A percentile compares a stretch with the other conserved stretches of the same genome.
phyloP scores from a whole-genome alignment of 2,329 filamentous ascomycete species.

The Fusarium sp. region DNA sequence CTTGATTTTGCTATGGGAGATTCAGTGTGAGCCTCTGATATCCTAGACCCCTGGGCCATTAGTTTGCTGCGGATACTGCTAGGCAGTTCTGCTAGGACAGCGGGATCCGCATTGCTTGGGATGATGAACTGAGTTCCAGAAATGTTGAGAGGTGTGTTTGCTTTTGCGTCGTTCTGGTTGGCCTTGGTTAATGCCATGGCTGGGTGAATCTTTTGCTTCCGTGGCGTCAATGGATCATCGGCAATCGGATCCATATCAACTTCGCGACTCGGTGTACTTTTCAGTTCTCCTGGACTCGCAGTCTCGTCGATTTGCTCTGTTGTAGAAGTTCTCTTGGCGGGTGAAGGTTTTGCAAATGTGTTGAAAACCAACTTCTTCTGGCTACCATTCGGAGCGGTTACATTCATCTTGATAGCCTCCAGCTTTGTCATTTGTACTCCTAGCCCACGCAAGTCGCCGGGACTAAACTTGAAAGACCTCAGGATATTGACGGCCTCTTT shows the following conservation, averaged over 20 bases:
- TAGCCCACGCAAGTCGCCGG: slow-evolving; percentile 91
- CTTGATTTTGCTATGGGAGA: slow-evolving; percentile 48
- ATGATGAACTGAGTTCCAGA: slow-evolving; percentile 92
- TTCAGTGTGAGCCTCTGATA: slow-evolving; percentile 37
- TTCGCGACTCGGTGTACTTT: slow-evolving; percentile 44
- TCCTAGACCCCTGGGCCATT: slow-evolving; percentile 64
- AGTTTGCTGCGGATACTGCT: slow-evolving; percentile 83
- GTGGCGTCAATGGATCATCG: slow-evolving; percentile 64
- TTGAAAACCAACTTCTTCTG: slow-evolving; percentile 84
- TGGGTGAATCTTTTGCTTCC: slow-evolving; percentile 64
- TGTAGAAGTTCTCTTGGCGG: slow-evolving; percentile 54
- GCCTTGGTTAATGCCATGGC: slow-evolving; percentile 63
- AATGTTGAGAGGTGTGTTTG: slow-evolving; percentile 78
- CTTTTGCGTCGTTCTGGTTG: slow-evolving; percentile 61
- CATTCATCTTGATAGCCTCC: slow-evolving; percentile 75
- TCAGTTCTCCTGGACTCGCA: slow-evolving; percentile 52
- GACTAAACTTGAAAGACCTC: slow-evolving; percentile 82
- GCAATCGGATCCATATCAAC: slow-evolving; percentile 63
- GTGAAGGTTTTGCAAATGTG: slow-evolving; percentile 55
- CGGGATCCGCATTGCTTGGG: slow-evolving; percentile 82
- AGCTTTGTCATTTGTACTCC: slow-evolving; percentile 95
- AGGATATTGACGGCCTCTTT: slow-evolving; percentile 89
- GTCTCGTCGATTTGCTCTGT: slow-evolving; percentile 64
- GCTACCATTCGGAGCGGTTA: slow-evolving; percentile 73
- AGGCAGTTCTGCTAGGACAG: slow-evolving; percentile 85